phyloP scores from a whole-genome alignment of 2,329 filamentous ascomycete species.

The Gnomoniopsis smithogilvyi region DNA sequence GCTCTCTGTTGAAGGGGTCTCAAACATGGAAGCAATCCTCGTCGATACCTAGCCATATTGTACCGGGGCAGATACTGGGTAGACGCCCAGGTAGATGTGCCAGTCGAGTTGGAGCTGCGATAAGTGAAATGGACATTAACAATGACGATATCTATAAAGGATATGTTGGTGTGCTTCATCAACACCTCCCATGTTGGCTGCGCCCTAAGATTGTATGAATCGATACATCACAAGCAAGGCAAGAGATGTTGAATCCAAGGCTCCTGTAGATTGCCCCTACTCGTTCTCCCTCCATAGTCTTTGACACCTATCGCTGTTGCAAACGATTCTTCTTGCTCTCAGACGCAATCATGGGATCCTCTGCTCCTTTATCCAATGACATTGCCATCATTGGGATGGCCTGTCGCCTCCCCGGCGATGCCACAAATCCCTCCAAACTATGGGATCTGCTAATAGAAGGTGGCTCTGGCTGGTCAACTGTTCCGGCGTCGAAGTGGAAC shows the following conservation, averaged over 20 bases:
- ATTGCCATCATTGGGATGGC: conserved; percentile 19
- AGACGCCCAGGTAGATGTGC: neutral
- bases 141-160: no score
- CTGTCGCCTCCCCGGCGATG: conserved; percentile 36
- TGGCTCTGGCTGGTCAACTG: conserved; percentile 4
- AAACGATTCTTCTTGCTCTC: neutral
- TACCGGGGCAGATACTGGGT: no score
- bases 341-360: conserved; percentile 8
- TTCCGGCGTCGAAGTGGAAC: conserved; percentile 12
- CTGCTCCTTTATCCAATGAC: neutral
- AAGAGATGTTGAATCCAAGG: neutral
- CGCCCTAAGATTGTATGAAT: neutral
- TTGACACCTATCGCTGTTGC: neutral
- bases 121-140: no score
- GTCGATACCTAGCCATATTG: neutral
- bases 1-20: neutral
- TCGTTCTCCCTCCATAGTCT: conserved; percentile 4
- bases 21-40: neutral
- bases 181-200: neutral
- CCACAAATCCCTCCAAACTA: conserved; percentile 30
- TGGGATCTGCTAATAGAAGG: conserved; percentile 26
- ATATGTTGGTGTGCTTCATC: no score
- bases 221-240: neutral
- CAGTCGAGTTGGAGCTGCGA: neutral
- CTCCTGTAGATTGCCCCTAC: neutral